A percentile compares a stretch with the other conserved stretches of the same genome.
These are phyloP conservation scores for Nicotiana attenuata DNA, from an alignment of 257 asterid genomes.

Conservation along the genomic window DNA sequence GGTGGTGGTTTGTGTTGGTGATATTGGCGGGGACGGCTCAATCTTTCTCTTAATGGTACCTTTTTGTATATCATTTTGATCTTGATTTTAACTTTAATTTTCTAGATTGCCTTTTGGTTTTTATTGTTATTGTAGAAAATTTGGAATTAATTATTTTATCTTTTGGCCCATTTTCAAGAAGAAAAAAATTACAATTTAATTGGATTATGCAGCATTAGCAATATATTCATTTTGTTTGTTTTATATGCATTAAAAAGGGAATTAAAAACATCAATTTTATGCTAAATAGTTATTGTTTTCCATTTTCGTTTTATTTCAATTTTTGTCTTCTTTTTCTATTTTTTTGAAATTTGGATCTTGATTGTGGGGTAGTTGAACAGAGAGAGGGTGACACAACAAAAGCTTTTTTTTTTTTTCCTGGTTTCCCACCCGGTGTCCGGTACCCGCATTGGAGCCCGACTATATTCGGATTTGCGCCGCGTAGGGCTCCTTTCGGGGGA, in stretches of 20 bases:
- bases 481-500: too few species aligned
- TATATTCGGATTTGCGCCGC: too few species aligned
- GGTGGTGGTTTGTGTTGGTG: conserved; percentile 21
- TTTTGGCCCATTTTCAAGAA: not conserved
- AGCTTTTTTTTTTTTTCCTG: too few species aligned
- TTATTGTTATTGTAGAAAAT: not conserved
- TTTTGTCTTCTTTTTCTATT: not conserved
- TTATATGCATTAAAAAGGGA: not conserved
- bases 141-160: not conserved
- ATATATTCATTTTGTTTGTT: not conserved
- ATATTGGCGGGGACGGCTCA: conserved; percentile 65
- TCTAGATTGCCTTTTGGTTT: not conserved
- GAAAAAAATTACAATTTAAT: not conserved
- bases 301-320: too few species aligned
- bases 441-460: too few species aligned
- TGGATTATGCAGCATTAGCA: not conserved
- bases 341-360: not conserved
- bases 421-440: too few species aligned
- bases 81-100: conserved; percentile 4
- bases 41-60: conserved; percentile 28
- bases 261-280: not conserved
- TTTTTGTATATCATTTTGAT: conserved; percentile 9
- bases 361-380: conserved; percentile 1
- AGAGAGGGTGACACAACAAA: not conserved
- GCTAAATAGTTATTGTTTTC: not conserved